phyloP scores from a whole-genome alignment of 768 basidiomycete genomes.

The Termitomyces sp. region DNA sequence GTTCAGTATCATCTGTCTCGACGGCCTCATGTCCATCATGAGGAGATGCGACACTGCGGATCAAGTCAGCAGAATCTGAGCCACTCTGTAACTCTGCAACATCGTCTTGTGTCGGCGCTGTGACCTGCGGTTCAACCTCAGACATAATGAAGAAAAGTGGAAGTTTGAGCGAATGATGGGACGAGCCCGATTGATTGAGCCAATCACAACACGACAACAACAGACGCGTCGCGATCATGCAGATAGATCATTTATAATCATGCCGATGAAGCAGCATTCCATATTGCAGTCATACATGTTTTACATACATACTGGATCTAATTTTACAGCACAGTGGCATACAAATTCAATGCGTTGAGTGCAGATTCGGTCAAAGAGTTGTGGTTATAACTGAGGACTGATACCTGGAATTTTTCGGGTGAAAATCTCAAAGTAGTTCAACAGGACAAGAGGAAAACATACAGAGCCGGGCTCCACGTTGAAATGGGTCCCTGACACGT shows the following conservation, averaged over 20 bases:
- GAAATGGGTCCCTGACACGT: constrained; percentile 58
- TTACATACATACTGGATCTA: neutral
- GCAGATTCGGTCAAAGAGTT: constrained; percentile 71
- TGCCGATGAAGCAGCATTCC: too few relatives aligned
- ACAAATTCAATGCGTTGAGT: constrained; percentile 68
- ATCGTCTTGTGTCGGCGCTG: constrained; percentile 13
- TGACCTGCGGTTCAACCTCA: constrained; percentile 18
- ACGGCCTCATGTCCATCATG: constrained; percentile 24
- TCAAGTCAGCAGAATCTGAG: constrained; percentile 12
- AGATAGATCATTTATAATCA: neutral
- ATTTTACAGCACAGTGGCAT: constrained; percentile 30
- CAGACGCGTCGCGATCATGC: constrained; percentile 22
- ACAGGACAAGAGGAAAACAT: constrained; percentile 20
- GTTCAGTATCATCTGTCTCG: constrained; percentile 15
- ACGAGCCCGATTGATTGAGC: constrained; percentile 9
- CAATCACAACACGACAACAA: constrained; percentile 25
- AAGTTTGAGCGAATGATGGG: neutral
- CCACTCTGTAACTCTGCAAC: constrained; percentile 10
- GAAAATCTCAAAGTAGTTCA: neutral
- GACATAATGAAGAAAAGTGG: constrained; percentile 20
- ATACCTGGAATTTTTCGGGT: constrained; percentile 42
- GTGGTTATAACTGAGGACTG: constrained; percentile 83
- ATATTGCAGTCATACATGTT: neutral
- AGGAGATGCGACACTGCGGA: constrained; percentile 15
- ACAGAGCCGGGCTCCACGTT: constrained; percentile 84